phyloP scores from a whole-genome alignment of 1,284 basidiomycete species.

The Puccinia triticina region DNA sequence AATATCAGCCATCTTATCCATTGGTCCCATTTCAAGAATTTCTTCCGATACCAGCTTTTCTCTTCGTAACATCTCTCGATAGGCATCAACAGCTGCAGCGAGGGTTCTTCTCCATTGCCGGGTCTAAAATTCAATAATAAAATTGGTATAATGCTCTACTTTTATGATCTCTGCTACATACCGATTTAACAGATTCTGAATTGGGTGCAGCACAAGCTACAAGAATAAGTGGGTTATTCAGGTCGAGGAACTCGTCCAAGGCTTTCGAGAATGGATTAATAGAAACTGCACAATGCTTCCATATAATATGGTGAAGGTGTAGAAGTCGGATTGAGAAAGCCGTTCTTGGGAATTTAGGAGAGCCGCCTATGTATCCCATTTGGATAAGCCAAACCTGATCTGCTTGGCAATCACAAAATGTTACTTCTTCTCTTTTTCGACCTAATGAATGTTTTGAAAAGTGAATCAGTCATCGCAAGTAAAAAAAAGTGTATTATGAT shows the following conservation, averaged over 20 bases:
- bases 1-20: too few species aligned
- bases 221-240: background rate
- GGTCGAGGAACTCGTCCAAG: conserved; percentile 9
- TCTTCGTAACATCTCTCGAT: too few species aligned
- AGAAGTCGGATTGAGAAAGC: too few species aligned
- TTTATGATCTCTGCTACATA: background rate
- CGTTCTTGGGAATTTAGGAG: background rate
- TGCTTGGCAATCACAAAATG: conserved; percentile 9
- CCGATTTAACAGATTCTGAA: background rate
- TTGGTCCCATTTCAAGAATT: too few species aligned
- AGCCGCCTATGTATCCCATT: conserved; percentile 2
- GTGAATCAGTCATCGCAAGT: too few species aligned
- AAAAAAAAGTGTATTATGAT: too few species aligned
- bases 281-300: too few species aligned
- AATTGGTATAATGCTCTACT: background rate
- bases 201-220: background rate
- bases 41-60: too few species aligned
- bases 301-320: too few species aligned
- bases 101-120: conserved; percentile 6
- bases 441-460: background rate
- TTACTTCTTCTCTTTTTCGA: background rate
- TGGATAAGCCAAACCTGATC: conserved; percentile 17
- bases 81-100: conserved; percentile 5
- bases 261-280: too few species aligned
- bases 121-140: background rate